phyloP scores from a whole-genome alignment of 2,329 filamentous ascomycete genomes.

The Dothiorella sarmentorum region DNA sequence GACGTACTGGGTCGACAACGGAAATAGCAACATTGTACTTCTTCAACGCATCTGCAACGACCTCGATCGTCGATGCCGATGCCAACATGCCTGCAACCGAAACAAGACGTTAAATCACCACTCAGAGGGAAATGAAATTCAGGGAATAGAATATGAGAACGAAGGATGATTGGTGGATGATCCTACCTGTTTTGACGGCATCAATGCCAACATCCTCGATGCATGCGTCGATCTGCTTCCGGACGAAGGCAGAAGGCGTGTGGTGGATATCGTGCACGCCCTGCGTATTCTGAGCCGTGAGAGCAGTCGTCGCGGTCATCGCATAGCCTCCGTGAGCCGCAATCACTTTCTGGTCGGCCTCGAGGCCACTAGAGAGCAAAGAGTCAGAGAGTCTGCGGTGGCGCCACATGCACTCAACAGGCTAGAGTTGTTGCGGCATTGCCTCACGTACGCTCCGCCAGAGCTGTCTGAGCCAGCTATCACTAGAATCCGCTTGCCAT shows the following conservation, averaged over 20 bases:
- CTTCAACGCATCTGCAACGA: constrained; percentile 63
- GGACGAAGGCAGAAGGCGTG: constrained; percentile 73
- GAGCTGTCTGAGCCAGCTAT: constrained; percentile 90
- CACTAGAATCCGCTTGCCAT: constrained; percentile 61
- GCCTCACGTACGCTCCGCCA: constrained; percentile 71
- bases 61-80: constrained; percentile 64
- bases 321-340: constrained; percentile 91
- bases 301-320: constrained; percentile 89
- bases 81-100: constrained; percentile 70
- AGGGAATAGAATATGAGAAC: background rate
- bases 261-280: constrained; percentile 80
- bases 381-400: constrained; percentile 3
- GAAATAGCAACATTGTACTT: constrained; percentile 56
- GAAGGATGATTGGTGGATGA: background rate
- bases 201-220: constrained; percentile 81
- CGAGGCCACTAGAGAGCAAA: constrained; percentile 65
- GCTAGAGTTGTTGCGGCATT: background rate
- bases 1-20: constrained; percentile 71
- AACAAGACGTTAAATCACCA: constrained; percentile 7
- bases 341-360: constrained; percentile 94
- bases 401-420: background rate
- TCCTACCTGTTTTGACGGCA: constrained; percentile 82
- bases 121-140: background rate
- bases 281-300: constrained; percentile 93
- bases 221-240: constrained; percentile 80